Conservation (phyloP, 495 filamentous ascomycete genomes). For the Rostrohypoxylon terebratum region DNA sequence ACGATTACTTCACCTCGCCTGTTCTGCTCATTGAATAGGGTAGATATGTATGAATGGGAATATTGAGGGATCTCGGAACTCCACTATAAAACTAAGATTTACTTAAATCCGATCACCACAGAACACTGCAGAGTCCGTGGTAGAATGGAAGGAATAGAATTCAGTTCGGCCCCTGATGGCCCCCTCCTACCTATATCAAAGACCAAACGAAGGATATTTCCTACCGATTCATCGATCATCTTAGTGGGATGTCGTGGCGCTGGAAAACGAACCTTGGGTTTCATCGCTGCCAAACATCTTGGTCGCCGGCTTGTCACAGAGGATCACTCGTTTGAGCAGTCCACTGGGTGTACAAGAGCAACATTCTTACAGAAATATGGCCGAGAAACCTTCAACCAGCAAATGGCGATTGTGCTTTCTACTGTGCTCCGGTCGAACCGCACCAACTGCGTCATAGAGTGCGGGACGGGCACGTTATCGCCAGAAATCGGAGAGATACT, state of each 20-base stretch:
- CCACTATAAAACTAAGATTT: background rate
- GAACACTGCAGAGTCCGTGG: background rate
- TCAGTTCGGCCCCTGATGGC: constrained; percentile 25
- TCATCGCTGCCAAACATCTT: constrained; percentile 79
- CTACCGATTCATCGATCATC: constrained; percentile 74
- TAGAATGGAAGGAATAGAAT: constrained; percentile 32
- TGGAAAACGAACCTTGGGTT: constrained; percentile 80
- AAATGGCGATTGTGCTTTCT: constrained; percentile 72
- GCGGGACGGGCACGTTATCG: constrained; percentile 66
- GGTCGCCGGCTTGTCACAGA: constrained; percentile 76
- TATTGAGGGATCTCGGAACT: background rate
- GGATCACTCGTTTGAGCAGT: constrained; percentile 76
- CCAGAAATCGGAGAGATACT: constrained; percentile 69
- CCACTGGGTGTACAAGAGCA: constrained; percentile 70
- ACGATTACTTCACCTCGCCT: background rate
- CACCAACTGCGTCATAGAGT: constrained; percentile 77
- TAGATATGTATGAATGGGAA: background rate
- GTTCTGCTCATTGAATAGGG: background rate
- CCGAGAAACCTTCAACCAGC: constrained; percentile 68
- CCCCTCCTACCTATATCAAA: constrained; percentile 47
- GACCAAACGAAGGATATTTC: constrained; percentile 62
- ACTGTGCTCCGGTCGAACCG: constrained; percentile 73
- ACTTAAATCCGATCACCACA: background rate
- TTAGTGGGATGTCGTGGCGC: constrained; percentile 80
- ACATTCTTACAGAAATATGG: constrained; percentile 71